Conservation (phyloP, 169 alveolate genomes). For the Blepharisma undulans region DNA sequence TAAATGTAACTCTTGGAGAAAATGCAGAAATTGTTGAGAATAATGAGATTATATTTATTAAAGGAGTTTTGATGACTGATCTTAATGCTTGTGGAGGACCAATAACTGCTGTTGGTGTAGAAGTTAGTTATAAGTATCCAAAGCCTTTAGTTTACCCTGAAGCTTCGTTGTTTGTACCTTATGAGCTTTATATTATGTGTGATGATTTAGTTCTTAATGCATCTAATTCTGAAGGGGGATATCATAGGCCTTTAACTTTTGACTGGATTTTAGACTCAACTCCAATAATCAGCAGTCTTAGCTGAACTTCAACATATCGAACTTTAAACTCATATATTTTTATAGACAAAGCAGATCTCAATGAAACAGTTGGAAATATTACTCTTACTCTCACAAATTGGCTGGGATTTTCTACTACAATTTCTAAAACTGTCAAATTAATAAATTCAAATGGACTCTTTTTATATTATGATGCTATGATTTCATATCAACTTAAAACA, state of each 20-base stretch:
- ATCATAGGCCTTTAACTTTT: neutral
- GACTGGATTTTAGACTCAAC: neutral
- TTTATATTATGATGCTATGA: neutral
- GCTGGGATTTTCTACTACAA: neutral
- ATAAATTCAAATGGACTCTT: neutral
- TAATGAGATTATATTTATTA: neutral
- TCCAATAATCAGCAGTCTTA: neutral
- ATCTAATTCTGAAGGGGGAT: neutral
- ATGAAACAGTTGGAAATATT: neutral
- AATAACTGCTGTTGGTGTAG: neutral
- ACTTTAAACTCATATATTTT: neutral
- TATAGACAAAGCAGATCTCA: neutral
- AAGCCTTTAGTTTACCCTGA: neutral
- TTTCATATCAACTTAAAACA: neutral
- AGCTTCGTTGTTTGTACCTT: neutral
- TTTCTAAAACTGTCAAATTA: neutral
- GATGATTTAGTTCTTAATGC: neutral
- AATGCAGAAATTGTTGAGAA: neutral
- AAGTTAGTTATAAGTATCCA: neutral
- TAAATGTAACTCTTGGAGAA: neutral
- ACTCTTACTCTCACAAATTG: neutral
- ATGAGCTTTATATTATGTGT: neutral
- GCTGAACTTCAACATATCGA: neutral
- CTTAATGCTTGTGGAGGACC: slow-evolving; percentile 1
- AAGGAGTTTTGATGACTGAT: neutral